Base-by-base conservation (phyloP, 1,284 basidiomycete genomes). In the Kalmanozyma brasiliensis region DNA sequence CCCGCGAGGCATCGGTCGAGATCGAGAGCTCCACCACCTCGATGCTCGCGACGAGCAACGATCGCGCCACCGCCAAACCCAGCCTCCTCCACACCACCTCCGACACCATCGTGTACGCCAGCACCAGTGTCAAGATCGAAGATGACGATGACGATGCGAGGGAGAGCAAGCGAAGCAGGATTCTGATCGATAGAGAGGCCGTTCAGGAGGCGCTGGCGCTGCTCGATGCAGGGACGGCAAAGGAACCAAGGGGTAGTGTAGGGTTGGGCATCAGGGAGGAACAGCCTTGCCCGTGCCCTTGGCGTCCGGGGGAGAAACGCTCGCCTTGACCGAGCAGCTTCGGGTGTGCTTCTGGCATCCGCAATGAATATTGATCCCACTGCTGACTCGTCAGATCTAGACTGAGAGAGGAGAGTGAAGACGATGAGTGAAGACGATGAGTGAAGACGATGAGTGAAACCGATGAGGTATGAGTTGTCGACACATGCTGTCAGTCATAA, bases 171-270 rank as follows among this genome's bases (percentile, higher is more conserved):
- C 36, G 74, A 14, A 64, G 74, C 17, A 47, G 66, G 20, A 65
- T 78, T 33, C 26, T 73, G 29, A 59, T 78, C 8, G 74, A 76
- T 41, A 52, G 62, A 35, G 67, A 74, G 47, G 73, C 65, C 16
- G 76, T 78, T 9, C 52, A 74, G 41, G 74, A 78, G 36, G 76
- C 71, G 1, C 44, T 78, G 37, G 65, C 69, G 17, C 23, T 78
- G 29, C 46, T 78, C 36, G 76, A 78, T 44, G 59, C 73, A 0
- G 71, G 70, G 0, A 65, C 53, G 14, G 63, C 63, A 2, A 47
- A 52, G 4, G 60, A 69, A 26, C 66, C 66, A 8, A 45, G 66
- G 19, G 47, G 32, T 3, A 48, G 47, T 37, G 41, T 22, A 0
- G 47, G 42, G 1, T 13, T 45, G 17, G 36, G 34, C 0, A 40